phyloP scores from a whole-genome alignment of 139 green algal species.

The Chlorella vulgaris region DNA sequence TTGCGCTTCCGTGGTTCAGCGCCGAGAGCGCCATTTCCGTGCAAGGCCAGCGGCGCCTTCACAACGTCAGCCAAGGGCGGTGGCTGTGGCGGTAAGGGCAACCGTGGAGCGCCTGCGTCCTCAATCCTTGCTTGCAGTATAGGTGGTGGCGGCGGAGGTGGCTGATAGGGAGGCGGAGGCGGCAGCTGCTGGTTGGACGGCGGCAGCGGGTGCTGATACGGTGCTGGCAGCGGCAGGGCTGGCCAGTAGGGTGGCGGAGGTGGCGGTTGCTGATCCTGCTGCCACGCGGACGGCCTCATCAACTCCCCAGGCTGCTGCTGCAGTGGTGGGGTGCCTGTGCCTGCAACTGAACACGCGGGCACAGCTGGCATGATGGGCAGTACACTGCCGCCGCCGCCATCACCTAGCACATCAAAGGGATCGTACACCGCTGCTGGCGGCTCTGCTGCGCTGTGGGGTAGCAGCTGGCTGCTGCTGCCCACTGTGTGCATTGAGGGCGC shows the following conservation, averaged over 20 bases:
- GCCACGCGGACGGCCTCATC: not conserved
- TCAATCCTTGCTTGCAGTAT: not conserved
- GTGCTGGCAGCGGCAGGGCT: not conserved
- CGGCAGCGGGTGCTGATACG: too few species aligned
- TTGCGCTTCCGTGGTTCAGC: conserved; percentile 19
- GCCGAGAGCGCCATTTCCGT: not conserved
- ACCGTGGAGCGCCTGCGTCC: not conserved
- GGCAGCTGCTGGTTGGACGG: too few species aligned
- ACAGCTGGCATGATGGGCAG: too few species aligned
- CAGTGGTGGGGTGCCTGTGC: too few species aligned
- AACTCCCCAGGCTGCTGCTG: too few species aligned
- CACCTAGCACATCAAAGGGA: not conserved
- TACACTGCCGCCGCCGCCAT: not conserved
- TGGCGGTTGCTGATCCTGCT: not conserved
- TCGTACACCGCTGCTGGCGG: not conserved
- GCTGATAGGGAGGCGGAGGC: too few species aligned
- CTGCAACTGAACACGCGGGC: too few species aligned
- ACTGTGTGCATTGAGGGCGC: not conserved
- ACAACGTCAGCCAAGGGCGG: not conserved
- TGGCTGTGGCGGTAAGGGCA: not conserved
- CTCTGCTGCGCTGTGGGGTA: not conserved
- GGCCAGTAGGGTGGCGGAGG: not conserved
- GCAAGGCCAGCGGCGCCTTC: not conserved
- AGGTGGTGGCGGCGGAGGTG: too few species aligned
- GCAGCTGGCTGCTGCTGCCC: conserved; percentile 25